Evolutionary conservation across 2,329 filamentous ascomycete genomes (phyloP), one percentile per base, ranked within the genome.

Genomic region (Trichoderma afroharzianum): DNA sequence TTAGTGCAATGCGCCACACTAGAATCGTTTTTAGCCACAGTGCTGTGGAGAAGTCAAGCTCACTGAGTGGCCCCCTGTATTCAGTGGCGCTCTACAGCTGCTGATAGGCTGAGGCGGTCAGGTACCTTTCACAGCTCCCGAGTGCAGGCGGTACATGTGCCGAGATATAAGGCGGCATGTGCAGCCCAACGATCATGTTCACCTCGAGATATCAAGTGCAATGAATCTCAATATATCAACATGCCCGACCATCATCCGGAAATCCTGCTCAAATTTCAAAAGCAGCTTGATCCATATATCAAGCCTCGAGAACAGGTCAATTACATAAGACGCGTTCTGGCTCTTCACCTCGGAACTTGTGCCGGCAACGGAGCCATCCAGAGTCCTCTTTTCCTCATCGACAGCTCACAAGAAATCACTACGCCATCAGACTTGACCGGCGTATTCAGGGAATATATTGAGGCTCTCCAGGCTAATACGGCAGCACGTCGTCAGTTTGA

Each of bases 291-390:
- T 39, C 85, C 86, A 5, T 89, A 85, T 72, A 82, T 90, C 70
- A 88, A 87, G 66, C 84, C 86, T 32, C 84, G 88, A 30, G 87
- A 90, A 71, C 87, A 91, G 74, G 83, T 85, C 63, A 82, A 85
- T 43, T 86, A 86, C 61, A 87, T 91, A 70, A 84, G 87, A 73
- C 86, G 85, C 63, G 80, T 89, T 33, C 77, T 90, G 59, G 84
- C 87, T 55, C 82, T 86, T 24, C 84, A 90, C 74, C 80, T 91
- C 5, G 84, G 83, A 32, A 82, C 85, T 26, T 84, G 82, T 74
- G 76, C 86, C 21, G 80, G 83, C 50, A 80, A 83, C 72, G 82
- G 81, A n/a, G 79, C 82, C 32, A 77, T 83, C 63, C 79, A 78
- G 57, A 81, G 81, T 26, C 85, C 85, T 12, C 78, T 89, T 26